These are phyloP conservation scores for Brassica cretica DNA, from an alignment of 345 rosid genomes.

Conservation along the genomic window DNA sequence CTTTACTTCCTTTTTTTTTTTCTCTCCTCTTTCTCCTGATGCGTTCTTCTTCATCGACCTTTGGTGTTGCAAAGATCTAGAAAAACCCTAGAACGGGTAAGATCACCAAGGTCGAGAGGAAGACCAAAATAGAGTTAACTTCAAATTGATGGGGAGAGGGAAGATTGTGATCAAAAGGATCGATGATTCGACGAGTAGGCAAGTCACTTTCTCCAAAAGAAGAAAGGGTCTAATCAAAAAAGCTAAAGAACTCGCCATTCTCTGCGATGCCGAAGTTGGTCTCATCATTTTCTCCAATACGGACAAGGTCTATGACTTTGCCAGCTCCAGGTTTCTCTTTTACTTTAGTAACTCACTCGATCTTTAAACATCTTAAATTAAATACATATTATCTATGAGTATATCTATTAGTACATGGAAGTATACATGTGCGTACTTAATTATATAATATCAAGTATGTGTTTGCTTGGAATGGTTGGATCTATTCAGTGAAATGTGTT, in stretches of 20 bases:
- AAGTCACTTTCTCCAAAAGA: constrained; percentile 74
- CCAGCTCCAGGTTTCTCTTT: constrained; percentile 51
- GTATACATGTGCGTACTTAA: background rate
- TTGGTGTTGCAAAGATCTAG: constrained; percentile 29
- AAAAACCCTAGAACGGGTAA: constrained; percentile 39
- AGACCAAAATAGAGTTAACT: constrained; percentile 3
- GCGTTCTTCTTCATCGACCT: constrained; percentile 25
- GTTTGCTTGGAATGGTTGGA: background rate
- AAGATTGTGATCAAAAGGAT: constrained; percentile 74
- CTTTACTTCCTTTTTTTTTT: background rate
- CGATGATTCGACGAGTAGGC: constrained; percentile 69
- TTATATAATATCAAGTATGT: background rate
- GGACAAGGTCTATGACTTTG: constrained; percentile 67
- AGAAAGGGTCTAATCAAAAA: constrained; percentile 75
- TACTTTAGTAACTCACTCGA: constrained; percentile 17
- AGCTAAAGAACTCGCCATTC: constrained; percentile 70
- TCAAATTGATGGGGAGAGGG: constrained; percentile 67
- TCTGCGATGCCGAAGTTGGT: constrained; percentile 71
- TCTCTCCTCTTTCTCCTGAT: constrained; percentile 26
- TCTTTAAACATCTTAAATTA: background rate
- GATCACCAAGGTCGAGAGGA: constrained; percentile 20
- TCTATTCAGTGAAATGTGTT: background rate
- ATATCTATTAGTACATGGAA: constrained; percentile 5
- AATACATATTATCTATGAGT: background rate
- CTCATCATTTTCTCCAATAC: constrained; percentile 63